Percentiles rank a stretch among this genome's conserved stretches.
Evolutionary conservation across 2,329 filamentous ascomycete genomes (phyloP).

Genomic region (Xylaria sp.): DNA sequence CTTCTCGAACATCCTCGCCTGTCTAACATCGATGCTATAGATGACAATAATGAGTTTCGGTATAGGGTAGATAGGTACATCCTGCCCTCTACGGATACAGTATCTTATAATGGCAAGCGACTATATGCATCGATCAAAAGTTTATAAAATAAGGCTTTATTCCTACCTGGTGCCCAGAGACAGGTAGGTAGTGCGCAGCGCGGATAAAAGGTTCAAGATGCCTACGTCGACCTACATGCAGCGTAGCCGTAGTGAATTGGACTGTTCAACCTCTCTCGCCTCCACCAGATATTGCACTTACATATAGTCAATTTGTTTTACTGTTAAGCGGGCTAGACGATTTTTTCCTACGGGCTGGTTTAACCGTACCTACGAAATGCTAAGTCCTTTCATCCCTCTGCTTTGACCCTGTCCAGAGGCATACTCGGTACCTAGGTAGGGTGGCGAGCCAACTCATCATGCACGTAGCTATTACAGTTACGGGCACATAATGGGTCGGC

Average conservation of each 20-base stretch:
- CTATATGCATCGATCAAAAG: too few species aligned
- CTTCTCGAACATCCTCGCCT: neutral
- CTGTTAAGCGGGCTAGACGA: neutral
- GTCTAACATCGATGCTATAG: neutral
- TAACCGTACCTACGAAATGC: neutral
- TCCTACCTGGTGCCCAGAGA: too few species aligned
- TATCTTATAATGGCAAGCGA: too few species aligned
- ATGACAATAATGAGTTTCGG: too few species aligned
- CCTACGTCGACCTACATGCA: too few species aligned
- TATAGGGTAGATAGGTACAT: neutral
- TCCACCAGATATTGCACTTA: too few species aligned
- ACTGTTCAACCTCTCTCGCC: neutral
- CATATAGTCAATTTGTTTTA: neutral
- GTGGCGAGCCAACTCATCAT: slow-evolving; percentile 22
- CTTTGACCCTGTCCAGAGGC: neutral
- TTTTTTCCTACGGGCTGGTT: neutral
- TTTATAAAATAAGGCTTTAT: too few species aligned
- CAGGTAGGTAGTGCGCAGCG: too few species aligned
- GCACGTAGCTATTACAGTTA: slow-evolving; percentile 4
- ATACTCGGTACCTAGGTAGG: neutral
- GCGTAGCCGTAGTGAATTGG: too few species aligned
- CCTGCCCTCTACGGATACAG: too few species aligned
- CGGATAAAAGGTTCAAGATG: too few species aligned
- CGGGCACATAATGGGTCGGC: neutral
- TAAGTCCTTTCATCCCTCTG: slow-evolving; percentile 3